Percentiles rank a stretch among this genome's conserved stretches.
These are phyloP conservation scores for Hortiboletus campestris DNA, from an alignment of 768 basidiomycete genomes.

Conservation along the genomic window DNA sequence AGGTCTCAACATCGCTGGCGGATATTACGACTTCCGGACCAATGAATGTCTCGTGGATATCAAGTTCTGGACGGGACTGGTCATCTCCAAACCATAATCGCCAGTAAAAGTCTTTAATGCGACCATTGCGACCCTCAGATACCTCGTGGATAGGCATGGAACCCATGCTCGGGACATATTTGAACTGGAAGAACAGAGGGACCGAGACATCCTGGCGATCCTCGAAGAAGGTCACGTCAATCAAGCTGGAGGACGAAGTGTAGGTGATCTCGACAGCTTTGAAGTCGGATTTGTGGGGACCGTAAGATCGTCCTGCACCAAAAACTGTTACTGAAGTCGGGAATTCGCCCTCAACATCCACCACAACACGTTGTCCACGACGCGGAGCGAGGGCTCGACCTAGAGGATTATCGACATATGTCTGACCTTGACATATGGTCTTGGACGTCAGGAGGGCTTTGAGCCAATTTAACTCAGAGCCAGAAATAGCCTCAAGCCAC, in stretches of 20 bases:
- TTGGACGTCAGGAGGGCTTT: conserved; percentile 78
- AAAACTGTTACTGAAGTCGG: conserved; percentile 64
- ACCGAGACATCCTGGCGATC: conserved; percentile 76
- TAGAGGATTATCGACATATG: conserved; percentile 87
- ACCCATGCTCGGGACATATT: conserved; percentile 84
- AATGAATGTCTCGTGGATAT: conserved; percentile 77
- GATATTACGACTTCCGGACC: conserved; percentile 85
- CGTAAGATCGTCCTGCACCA: conserved; percentile 80
- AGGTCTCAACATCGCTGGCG: conserved; percentile 74
- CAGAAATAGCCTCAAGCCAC: conserved; percentile 87
- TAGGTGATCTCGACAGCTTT: conserved; percentile 80
- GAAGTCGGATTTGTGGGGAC: conserved; percentile 68
- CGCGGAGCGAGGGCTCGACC: conserved; percentile 85
- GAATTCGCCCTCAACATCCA: conserved; percentile 44
- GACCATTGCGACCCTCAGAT: conserved; percentile 73
- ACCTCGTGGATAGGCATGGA: conserved; percentile 94
- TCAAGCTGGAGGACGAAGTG: conserved; percentile 47
- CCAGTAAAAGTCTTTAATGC: conserved; percentile 99
- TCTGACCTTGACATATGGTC: conserved; percentile 82
- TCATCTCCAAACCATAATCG: conserved; percentile 94
- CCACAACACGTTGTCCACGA: conserved; percentile 69
- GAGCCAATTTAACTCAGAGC: conserved; percentile 81
- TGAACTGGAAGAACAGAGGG: conserved; percentile 78
- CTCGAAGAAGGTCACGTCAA: conserved; percentile 77
- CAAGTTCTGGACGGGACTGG: conserved; percentile 71